Base-by-base conservation (phyloP, 2,329 filamentous ascomycete genomes). In the Ceratocystis ficicola region DNA sequence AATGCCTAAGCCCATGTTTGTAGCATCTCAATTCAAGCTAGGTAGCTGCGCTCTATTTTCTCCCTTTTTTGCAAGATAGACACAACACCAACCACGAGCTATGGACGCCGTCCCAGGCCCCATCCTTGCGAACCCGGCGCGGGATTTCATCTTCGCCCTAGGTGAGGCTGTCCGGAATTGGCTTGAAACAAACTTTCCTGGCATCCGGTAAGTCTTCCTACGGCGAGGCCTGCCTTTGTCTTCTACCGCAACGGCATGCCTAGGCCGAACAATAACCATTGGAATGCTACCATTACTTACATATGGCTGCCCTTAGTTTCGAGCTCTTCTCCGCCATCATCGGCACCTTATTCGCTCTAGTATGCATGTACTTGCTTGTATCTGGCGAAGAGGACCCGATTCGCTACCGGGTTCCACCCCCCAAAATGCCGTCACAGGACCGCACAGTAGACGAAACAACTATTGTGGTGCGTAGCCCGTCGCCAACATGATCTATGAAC, bases 351-450 rank as follows among this genome's bases (percentile, higher is more conserved):
- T 66, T 74, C 57, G 73, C 75, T 62, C 44, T 72, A 48, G 17
- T 73, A 63, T 68, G 76, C 63, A 68, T 76, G 64, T 71, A 71
- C 44, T 32, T 72, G 62, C 69, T 71, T 55, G 68, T 72, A 68
- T 65, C 67, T 25, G 70, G 71, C 57, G 73, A 75, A 65, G 72
- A 74, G 50, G 75, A 77, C 65, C 76, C 81, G 7, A 80, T 84
- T 52, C 77, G 77, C 44, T 91, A 88, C 75, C 76, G 75, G 59
- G 81, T 90, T 36, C 79, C 83, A 4, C 71, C 81, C 52, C 86
- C 88, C n/a, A 82, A 83, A 73, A 75, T 82, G 69, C 83, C 84
- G 64, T 77, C 80, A 73, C 79, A 82, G 66, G 78, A 80, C 62
- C 78, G 80, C 69, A 77, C 83, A 44, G 78, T 90, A 44, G 79